Conservation (phyloP, 1,284 basidiomycete genomes). For the Golubevia pallescens region DNA sequence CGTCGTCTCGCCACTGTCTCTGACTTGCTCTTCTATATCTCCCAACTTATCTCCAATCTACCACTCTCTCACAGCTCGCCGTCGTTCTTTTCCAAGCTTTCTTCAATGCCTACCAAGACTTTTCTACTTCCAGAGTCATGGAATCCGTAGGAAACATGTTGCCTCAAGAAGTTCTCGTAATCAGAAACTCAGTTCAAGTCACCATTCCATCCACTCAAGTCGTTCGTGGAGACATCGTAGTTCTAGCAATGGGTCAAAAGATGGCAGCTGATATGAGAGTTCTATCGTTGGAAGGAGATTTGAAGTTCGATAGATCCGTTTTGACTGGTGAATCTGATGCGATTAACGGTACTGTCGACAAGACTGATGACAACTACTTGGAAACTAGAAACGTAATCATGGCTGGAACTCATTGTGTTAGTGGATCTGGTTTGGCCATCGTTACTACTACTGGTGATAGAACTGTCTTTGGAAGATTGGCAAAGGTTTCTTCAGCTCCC, state of each 20-base stretch:
- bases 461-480: conserved; percentile 40
- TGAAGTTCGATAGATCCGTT: conserved; percentile 73
- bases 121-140: conserved; percentile 68
- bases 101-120: conserved; percentile 69
- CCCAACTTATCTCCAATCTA: not conserved
- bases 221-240: conserved; percentile 65
- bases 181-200: conserved; percentile 24
- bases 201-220: conserved; percentile 58
- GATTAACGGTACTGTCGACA: conserved; percentile 68
- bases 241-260: conserved; percentile 39
- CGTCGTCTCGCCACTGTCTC: not conserved
- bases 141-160: conserved; percentile 70
- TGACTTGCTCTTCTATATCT: too few relatives aligned
- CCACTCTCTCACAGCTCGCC: conserved; percentile 61
- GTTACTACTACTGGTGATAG: conserved; percentile 27
- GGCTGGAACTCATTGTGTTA: conserved; percentile 38
- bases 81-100: conserved; percentile 66
- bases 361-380: conserved; percentile 68
- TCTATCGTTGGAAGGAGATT: conserved; percentile 66
- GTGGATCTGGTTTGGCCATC: conserved; percentile 37
- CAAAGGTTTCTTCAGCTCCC: conserved; percentile 27
- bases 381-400: conserved; percentile 48
- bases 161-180: conserved; percentile 68
- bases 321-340: conserved; percentile 72
- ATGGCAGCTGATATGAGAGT: conserved; percentile 49